Evolutionary conservation across 345 rosid species (phyloP).

Genomic region (Melaleuca alternifolia): DNA sequence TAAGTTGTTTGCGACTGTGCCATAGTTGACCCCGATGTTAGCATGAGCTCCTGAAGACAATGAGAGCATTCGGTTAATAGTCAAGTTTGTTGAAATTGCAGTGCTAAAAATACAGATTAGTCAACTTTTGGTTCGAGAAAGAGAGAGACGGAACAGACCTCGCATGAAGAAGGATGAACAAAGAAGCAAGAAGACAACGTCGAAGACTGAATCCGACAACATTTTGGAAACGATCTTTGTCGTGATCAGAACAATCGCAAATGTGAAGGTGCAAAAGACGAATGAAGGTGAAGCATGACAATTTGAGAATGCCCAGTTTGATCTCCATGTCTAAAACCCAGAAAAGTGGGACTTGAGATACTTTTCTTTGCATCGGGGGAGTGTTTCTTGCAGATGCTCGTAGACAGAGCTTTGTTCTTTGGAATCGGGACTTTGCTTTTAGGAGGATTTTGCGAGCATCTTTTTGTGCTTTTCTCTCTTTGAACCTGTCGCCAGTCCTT

Average conservation of each 20-base stretch:
- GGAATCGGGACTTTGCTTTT: background rate
- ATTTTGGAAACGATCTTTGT: background rate
- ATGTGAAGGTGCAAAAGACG: background rate
- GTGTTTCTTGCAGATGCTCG: background rate
- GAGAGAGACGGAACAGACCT: background rate
- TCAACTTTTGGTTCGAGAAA: background rate
- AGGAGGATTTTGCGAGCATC: background rate
- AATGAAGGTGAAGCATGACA: background rate
- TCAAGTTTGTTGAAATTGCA: background rate
- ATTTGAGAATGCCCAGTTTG: background rate
- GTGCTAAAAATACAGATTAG: background rate
- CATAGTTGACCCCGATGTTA: conserved; percentile 67
- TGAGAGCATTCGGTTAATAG: background rate
- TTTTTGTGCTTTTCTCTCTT: background rate
- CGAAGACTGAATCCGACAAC: background rate
- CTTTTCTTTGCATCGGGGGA: conserved; percentile 17
- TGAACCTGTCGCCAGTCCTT: background rate
- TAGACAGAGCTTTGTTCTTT: background rate
- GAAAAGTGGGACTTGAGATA: conserved; percentile 14
- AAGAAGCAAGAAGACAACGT: background rate
- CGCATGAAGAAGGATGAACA: background rate
- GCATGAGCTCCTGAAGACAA: conserved; percentile 27
- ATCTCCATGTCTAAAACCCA: background rate
- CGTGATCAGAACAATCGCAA: background rate
- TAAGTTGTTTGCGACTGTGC: conserved; percentile 60